These are phyloP conservation scores for Lizanozyma gosingica DNA, from an alignment of 1,139 yeast genomes.

Conservation along the genomic window DNA sequence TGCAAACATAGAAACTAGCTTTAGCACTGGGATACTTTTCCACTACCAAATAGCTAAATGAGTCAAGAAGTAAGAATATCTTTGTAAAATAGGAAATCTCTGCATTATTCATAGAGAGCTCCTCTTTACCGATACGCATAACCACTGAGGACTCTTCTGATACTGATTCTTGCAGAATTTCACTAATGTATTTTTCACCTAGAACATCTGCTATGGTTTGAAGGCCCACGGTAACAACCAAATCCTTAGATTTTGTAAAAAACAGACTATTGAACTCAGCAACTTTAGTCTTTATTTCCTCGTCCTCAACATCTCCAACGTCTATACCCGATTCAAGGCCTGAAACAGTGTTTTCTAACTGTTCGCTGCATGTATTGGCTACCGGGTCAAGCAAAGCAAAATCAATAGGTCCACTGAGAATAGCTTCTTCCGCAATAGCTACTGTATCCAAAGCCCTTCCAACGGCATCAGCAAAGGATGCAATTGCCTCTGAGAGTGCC, in stretches of 20 bases:
- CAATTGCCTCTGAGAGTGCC: not conserved
- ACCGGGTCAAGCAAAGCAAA: not conserved
- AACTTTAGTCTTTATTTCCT: not conserved
- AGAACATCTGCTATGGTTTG: not conserved
- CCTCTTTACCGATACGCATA: not conserved
- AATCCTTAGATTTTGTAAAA: not conserved
- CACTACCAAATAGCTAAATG: slow-evolving; percentile 2
- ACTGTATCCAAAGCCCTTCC: not conserved
- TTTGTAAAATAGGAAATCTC: not conserved
- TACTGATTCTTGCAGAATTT: not conserved
- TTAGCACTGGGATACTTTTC: slow-evolving; percentile 11
- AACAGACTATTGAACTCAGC: not conserved
- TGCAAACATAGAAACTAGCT: slow-evolving; percentile 15
- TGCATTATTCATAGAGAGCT: not conserved
- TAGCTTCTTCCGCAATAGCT: not conserved
- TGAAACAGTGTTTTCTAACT: not conserved
- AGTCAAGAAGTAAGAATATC: not conserved
- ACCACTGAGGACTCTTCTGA: not conserved
- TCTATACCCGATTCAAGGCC: not conserved
- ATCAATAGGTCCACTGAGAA: not conserved
- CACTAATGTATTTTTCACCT: not conserved
- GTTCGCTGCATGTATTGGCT: not conserved
- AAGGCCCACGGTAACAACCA: not conserved
- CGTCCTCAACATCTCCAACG: not conserved
- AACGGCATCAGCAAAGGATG: not conserved